These are phyloP conservation scores for Diaporthe aspalathi DNA, from an alignment of 2,329 filamentous ascomycete genomes.

Conservation along the genomic window DNA sequence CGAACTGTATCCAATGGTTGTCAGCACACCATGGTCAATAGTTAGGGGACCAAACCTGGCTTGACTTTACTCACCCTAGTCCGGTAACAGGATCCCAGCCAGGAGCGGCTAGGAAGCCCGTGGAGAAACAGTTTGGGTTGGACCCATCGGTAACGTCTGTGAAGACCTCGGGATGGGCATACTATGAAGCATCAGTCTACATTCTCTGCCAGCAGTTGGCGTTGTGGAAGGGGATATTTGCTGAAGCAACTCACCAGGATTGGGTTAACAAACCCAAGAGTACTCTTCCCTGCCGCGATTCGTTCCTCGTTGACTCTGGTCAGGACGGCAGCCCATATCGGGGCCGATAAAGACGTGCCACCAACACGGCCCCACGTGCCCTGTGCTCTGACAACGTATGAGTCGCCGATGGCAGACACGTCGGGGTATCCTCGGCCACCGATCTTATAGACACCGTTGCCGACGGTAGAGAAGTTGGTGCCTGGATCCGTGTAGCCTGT, in stretches of 20 bases:
- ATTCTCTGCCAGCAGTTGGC: accelerated
- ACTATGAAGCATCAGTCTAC: slow-evolving; percentile 36
- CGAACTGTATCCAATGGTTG: slow-evolving; percentile 40
- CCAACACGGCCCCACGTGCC: slow-evolving; percentile 53
- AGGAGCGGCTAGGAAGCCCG: slow-evolving; percentile 55
- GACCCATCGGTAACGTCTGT: slow-evolving; percentile 51
- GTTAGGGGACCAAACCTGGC: not conserved
- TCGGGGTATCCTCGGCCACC: slow-evolving; percentile 62
- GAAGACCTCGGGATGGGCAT: slow-evolving; percentile 46
- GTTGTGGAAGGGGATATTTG: not conserved
- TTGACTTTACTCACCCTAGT: slow-evolving; percentile 46
- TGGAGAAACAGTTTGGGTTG: slow-evolving; percentile 51
- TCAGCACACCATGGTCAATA: not conserved
- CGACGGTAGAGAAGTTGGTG: slow-evolving; percentile 50
- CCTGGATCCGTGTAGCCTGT: slow-evolving; percentile 50
- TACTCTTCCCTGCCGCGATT: slow-evolving; percentile 55
- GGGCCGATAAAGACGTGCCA: slow-evolving; percentile 63
- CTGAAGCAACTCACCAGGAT: slow-evolving; percentile 50
- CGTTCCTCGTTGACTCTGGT: slow-evolving; percentile 64
- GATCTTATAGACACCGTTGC: slow-evolving; percentile 54
- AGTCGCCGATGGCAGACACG: slow-evolving; percentile 57
- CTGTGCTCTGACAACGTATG: slow-evolving; percentile 49
- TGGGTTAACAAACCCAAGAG: slow-evolving; percentile 64
- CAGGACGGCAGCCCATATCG: slow-evolving; percentile 60
- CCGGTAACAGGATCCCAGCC: slow-evolving; percentile 56